Evolutionary conservation across 1,139 yeast genomes (phyloP).

Genomic region (Schwanniomyces etchellsii): DNA sequence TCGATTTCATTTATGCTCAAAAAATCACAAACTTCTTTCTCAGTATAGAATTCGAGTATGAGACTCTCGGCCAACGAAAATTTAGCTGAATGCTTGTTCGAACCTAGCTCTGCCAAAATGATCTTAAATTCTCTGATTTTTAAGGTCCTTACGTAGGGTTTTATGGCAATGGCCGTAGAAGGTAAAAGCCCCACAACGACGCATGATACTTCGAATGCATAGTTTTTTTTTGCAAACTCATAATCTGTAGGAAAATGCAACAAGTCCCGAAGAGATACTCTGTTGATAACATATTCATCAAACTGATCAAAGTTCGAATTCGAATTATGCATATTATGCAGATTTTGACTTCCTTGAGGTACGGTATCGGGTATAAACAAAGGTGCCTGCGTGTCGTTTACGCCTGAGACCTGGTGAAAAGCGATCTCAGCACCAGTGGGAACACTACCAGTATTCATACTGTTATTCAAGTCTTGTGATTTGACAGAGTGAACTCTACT

Average conservation of each 20-base stretch:
- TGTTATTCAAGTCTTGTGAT: background rate
- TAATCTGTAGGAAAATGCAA: constrained; percentile 8
- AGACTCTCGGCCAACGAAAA: constrained; percentile 6
- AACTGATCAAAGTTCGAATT: constrained; percentile 1
- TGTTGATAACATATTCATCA: constrained; percentile 12
- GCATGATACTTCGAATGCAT: constrained; percentile 16
- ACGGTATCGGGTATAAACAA: too few species aligned
- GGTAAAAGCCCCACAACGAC: constrained; percentile 15
- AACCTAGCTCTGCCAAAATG: constrained; percentile 12
- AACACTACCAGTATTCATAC: background rate
- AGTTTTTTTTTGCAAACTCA: constrained; percentile 9
- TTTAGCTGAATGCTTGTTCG: constrained; percentile 2
- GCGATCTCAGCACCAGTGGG: background rate
- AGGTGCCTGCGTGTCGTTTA: constrained; percentile 8
- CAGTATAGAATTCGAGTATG: constrained; percentile 20
- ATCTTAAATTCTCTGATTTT: constrained; percentile 22
- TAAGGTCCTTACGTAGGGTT: constrained; percentile 25
- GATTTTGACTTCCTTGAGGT: too few species aligned
- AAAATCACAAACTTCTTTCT: constrained; percentile 23
- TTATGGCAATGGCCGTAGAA: constrained; percentile 17
- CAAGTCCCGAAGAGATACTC: constrained; percentile 8
- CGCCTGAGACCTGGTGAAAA: constrained; percentile 6
- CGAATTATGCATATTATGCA: background rate
- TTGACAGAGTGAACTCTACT: background rate
- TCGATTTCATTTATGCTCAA: constrained; percentile 24